A percentile compares a stretch with the other conserved stretches of the same genome.
These are phyloP conservation scores for Cunninghamia lanceolata DNA, from an alignment of 75 land plant species.

Conservation along the genomic window DNA sequence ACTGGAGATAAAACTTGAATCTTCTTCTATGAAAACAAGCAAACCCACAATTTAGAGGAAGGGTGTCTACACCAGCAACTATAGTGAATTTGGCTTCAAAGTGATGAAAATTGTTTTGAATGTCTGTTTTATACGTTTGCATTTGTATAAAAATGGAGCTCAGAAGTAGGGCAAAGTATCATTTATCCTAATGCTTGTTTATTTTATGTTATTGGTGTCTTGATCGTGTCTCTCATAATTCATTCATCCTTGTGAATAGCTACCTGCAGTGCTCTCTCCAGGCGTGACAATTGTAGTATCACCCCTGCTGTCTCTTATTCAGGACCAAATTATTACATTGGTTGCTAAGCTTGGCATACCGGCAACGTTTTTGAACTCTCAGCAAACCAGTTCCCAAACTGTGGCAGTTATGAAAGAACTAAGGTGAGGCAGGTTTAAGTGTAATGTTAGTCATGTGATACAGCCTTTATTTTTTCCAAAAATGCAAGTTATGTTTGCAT, in stretches of 20 bases:
- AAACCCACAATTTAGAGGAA: neutral
- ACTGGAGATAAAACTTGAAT: neutral
- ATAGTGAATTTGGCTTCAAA: neutral
- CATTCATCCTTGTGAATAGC: conserved; percentile 35
- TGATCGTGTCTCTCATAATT: neutral
- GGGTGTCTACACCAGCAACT: neutral
- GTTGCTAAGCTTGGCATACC: conserved; percentile 64
- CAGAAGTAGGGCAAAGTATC: neutral
- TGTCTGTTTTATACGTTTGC: neutral
- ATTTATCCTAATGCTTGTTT: neutral
- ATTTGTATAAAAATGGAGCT: neutral
- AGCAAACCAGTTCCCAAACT: conserved; percentile 62
- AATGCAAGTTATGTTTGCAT: neutral
- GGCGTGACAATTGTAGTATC: conserved; percentile 89
- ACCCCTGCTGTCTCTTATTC: conserved; percentile 80
- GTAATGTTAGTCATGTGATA: neutral
- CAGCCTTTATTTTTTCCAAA: neutral
- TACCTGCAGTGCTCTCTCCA: conserved; percentile 70
- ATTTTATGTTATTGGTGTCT: neutral
- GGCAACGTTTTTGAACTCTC: conserved; percentile 85
- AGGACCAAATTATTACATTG: conserved; percentile 75
- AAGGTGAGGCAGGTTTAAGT: conserved; percentile 32
- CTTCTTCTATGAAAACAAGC: neutral
- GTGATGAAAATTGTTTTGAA: neutral
- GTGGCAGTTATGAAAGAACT: conserved; percentile 65